Base-by-base conservation (phyloP, 768 basidiomycete genomes). In the Neoboletus magnificus region DNA sequence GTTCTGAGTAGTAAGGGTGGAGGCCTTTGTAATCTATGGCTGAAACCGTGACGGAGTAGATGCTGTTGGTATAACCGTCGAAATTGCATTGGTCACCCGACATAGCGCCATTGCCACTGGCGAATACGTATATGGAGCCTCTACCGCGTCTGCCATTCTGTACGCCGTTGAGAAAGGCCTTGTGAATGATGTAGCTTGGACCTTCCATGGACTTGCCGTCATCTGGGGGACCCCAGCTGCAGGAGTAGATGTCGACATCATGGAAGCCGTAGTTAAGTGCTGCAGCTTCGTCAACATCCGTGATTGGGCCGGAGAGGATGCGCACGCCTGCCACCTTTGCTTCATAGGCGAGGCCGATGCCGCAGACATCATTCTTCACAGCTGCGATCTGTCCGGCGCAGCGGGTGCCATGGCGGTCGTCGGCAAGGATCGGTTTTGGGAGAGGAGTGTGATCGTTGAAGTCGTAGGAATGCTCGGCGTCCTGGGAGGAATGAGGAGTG, bases 151-250 rank as follows among this genome's bases (percentile, higher is more conserved):
- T 84, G 2, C 97, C 97, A 33, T 90, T 87, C 70, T 90, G 87
- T 37, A 98, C 83, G 20, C 97, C 97, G 61, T 98, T 96, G 25
- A 98, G 76, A 61, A 99, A 85, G 9, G 97, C 92, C 70, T 96
- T 95, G 66, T 90, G 80, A 66, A 98, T 97, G 46, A 99, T 78
- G 63, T 91, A 88, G 15, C 83, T 84, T 0, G 97, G 97, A 0
- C 83, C 93, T 68, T 99, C 97, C 96, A 98, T 98, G 1, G 90
- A 85, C 64, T 78, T 78, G 10, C 96, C 96, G 64, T 97, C 90
- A 70, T 99, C 96, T 0, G 95, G 91, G 10, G 97, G 97, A 6
- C 97, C 97, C 97, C 97, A 99, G 52, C 91, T 93, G 72, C 97
- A 99, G 58, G 91, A 93, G 73, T 91, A 66, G 33, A 98, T 63